Evolutionary conservation across 306 rosid genomes (phyloP), one percentile per base, ranked within the genome.

Genomic region (Aeschynomene evenia): DNA sequence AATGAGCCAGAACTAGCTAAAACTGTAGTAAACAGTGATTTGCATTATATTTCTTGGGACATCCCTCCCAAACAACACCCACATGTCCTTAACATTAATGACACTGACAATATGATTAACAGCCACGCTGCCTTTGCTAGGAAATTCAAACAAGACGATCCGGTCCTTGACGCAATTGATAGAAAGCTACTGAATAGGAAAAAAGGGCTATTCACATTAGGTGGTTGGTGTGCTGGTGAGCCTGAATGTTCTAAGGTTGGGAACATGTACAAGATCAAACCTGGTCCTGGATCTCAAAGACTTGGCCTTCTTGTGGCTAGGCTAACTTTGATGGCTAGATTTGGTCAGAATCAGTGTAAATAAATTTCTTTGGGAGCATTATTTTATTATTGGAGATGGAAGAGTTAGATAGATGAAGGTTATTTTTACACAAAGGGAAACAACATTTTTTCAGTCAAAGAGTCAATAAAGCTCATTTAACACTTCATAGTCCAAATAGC

Each of bases 21-120:
- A 40, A 91, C 91, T 19, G 83, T 84, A 23, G 82, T 88, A 4
- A 88, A 87, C 83, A 89, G 81, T 73, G 97, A 91, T 63, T 54
- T 91, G 83, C 97, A 91, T 37, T 88, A 83, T 42, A 91, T 91
- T 71, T 74, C 97, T 15, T 91, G 96, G 97, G 97, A 91, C 64
- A 14, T 40, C 42, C 97, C 97, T 70, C 96, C 97, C 10, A 65
- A 50, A 62, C 96, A 91, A 72, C 97, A 91, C 72, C 97, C 97
- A 2, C 97, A 87, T 58, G 63, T 80, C 64, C 97, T 91, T 45
- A 52, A 45, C 55, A 34, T 83, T 20, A 88, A 82, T 21, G 93
- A 91, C 85, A 86, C 87, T 2, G 7, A 23, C 50, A 88, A 73
- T 55, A 91, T 91, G 85, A 67, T 87, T n/a, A 65, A 70, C 7